Percentiles rank a stretch among this genome's conserved stretches.
These are phyloP conservation scores for Loxodes magnus DNA, from an alignment of 73 alveolate genomes.

Conservation along the genomic window DNA sequence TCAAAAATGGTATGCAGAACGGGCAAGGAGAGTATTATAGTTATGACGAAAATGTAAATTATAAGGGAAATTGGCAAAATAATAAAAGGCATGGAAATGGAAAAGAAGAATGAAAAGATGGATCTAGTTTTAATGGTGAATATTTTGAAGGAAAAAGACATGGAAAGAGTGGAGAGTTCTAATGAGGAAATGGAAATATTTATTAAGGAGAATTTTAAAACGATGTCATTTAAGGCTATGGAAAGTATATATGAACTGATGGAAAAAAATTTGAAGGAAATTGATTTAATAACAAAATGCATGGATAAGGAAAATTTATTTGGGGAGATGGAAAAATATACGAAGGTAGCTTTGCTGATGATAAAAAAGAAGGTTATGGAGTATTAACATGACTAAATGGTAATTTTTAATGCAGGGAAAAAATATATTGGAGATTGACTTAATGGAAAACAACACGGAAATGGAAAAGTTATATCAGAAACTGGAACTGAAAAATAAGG, in stretches of 20 bases:
- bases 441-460: constrained; percentile 40
- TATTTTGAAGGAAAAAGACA: constrained; percentile 41
- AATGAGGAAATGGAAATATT: constrained; percentile 23
- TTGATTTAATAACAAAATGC: constrained; percentile 57
- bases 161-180: constrained; percentile 25
- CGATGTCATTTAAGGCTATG: constrained; percentile 51
- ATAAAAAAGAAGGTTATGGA: constrained; percentile 72
- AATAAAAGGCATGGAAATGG: constrained; percentile 74
- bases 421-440: constrained; percentile 46
- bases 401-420: too few relatives aligned
- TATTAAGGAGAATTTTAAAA: constrained; percentile 32
- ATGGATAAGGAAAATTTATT: constrained; percentile 51
- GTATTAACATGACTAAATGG: constrained; percentile 60
- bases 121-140: constrained; percentile 50
- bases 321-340: constrained; percentile 58
- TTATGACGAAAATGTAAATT: constrained; percentile 50
- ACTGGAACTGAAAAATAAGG: constrained; percentile 18
- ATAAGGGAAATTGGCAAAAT: constrained; percentile 70
- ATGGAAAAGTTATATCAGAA: constrained; percentile 22
- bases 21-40: constrained; percentile 44
- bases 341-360: constrained; percentile 46
- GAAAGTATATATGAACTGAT: constrained; percentile 58
- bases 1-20: constrained; percentile 48
- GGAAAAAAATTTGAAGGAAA: constrained; percentile 58
- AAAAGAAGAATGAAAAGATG: constrained; percentile 60